A percentile compares a stretch with the other conserved stretches of the same genome.
phyloP scores from a whole-genome alignment of 345 rosid genomes.

The Pistacia integerrima region DNA sequence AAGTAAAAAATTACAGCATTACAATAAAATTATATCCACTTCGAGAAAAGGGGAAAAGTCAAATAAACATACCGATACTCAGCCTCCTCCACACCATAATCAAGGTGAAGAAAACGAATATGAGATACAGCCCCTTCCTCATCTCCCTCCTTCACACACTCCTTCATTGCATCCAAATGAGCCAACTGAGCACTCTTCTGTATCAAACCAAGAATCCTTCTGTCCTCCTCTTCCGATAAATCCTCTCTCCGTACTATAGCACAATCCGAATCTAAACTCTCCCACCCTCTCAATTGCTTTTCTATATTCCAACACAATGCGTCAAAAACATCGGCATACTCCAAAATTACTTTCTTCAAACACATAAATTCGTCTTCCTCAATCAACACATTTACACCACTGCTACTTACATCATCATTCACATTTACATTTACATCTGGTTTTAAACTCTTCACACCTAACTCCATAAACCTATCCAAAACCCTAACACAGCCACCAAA shows the following conservation, averaged over 20 bases:
- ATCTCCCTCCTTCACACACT: constrained; percentile 43
- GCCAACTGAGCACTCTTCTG: constrained; percentile 66
- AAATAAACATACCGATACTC: constrained; percentile 59
- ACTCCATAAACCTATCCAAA: constrained; percentile 59
- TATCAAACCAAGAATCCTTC: constrained; percentile 54
- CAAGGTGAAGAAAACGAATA: constrained; percentile 70
- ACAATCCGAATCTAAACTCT: constrained; percentile 41
- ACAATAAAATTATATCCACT: constrained; percentile 1
- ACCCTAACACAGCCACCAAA: constrained; percentile 44
- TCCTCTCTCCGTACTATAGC: constrained; percentile 46
- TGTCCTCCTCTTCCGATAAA: constrained; percentile 43
- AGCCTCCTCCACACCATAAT: constrained; percentile 65
- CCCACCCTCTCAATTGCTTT: constrained; percentile 57
- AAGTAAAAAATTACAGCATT: not conserved
- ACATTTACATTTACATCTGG: constrained; percentile 39
- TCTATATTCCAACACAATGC: constrained; percentile 69
- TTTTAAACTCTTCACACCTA: constrained; percentile 70
- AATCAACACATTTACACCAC: constrained; percentile 24
- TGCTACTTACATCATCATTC: constrained; percentile 23
- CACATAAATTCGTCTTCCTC: constrained; percentile 54
- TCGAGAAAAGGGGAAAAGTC: not conserved
- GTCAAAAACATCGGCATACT: constrained; percentile 64
- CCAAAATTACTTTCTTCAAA: constrained; percentile 58
- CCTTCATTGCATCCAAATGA: constrained; percentile 70
- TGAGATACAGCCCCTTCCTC: constrained; percentile 57